Evolutionary conservation across 2,329 filamentous ascomycete genomes (phyloP), one percentile per base, ranked within the genome.

Genomic region (Trichoderma brevicompactum): DNA sequence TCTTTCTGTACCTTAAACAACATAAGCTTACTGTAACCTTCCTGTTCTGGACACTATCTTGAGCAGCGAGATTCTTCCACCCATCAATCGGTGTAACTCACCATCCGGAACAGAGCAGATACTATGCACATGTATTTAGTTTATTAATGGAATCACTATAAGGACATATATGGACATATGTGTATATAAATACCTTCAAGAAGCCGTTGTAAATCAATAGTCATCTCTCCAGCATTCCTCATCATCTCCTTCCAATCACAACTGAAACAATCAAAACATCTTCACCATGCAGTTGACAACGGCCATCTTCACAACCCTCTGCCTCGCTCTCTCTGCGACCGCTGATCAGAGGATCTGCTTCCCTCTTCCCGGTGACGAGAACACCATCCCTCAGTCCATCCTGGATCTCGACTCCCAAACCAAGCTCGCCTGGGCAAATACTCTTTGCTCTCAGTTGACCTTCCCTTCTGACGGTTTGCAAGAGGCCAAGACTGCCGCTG

Each of bases 21-120:
- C 56, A 49, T 60, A 60, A 60, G 56, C 56, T 60, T 49, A 49
- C 12, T 49, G 43, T 15, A 60, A 60, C 56, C 56, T 60, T 60
- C 43, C 56, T 46, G 7, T n/a, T 60, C 9, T 7, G 36, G 56
- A 17, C 7, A 2, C 32, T 38, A 40, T 48, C 43, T 23, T 1
- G 13, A 10, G 10, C 50, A 23, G 34, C 34, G 38, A 59, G 19
- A 23, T 32, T 49, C 7, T 6, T 28, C 19, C 43, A 23, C 43
- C 34, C 12, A 15, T n/a, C 17, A n/a, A 12, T n/a, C 34, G 17
- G 32, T 8, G 43, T 2, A 38, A 59, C 17, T 59, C 17, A 8
- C 13, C 8, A 40, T 40, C 32, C 5, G 43, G 17, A 23, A 13
- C 17, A n/a, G 1, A 13, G 2, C 28, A 44, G n/a, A 17, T 55